phyloP scores from a whole-genome alignment of 2,329 filamentous ascomycete species.

The Hansfordia pulvinata region DNA sequence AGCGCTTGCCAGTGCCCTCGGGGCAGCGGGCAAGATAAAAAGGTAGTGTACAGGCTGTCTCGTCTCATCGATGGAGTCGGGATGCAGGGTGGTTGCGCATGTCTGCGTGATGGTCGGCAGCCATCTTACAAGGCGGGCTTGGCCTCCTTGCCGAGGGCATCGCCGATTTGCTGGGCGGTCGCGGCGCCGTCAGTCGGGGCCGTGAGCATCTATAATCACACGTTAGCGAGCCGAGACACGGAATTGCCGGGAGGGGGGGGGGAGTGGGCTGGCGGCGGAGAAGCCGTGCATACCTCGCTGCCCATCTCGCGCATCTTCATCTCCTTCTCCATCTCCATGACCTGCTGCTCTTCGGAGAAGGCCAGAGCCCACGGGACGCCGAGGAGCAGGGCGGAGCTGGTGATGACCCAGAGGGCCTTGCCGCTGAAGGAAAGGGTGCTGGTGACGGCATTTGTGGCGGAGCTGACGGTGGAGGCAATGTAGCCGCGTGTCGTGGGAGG shows the following conservation, averaged over 20 bases:
- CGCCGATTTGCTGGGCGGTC: conserved; percentile 35
- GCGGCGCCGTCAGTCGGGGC: conserved; percentile 20
- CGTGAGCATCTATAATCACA: conserved; percentile 28
- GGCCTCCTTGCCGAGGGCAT: conserved; percentile 32
- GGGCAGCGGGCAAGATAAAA: too few species aligned
- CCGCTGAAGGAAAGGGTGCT: conserved; percentile 58
- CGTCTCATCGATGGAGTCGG: too few species aligned
- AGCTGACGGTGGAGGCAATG: conserved; percentile 45
- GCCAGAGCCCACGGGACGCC: conserved; percentile 90
- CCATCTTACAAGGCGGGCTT: conserved; percentile 40
- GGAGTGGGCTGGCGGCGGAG: not conserved
- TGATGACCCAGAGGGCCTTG: conserved; percentile 82
- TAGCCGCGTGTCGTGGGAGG: conserved; percentile 58
- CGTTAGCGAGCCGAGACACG: not conserved
- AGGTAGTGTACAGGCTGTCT: too few species aligned
- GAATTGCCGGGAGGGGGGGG: not conserved
- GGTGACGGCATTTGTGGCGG: conserved; percentile 42
- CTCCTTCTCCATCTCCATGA: conserved; percentile 95
- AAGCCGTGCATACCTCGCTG: conserved; percentile 44
- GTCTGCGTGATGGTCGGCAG: too few species aligned
- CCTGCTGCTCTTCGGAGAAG: conserved; percentile 90
- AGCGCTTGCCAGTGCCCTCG: too few species aligned
- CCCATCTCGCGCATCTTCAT: conserved; percentile 90
- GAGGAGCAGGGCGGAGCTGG: conserved; percentile 76
- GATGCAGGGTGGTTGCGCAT: too few species aligned